phyloP scores from a whole-genome alignment of 2,329 filamentous ascomycete genomes.

The Periconia macrospinosa region DNA sequence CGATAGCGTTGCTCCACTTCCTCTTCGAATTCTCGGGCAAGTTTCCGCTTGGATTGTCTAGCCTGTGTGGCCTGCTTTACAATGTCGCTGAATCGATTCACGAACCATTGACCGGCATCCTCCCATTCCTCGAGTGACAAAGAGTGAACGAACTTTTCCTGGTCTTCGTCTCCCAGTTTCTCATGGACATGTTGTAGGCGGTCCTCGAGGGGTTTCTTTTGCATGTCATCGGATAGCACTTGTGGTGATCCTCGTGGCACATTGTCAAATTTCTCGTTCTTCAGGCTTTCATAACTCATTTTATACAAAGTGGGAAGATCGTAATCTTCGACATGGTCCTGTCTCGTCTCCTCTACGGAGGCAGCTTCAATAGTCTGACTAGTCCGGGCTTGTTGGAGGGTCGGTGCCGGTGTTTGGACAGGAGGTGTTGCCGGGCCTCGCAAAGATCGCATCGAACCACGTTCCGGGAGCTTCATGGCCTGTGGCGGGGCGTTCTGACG shows the following conservation, averaged over 20 bases:
- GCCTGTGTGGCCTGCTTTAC: slow-evolving; percentile 55
- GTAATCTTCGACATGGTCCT: slow-evolving; percentile 47
- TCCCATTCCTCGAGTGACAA: slow-evolving; percentile 62
- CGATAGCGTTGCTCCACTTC: slow-evolving; percentile 59
- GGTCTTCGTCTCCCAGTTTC: slow-evolving; percentile 35
- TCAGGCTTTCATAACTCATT: slow-evolving; percentile 54
- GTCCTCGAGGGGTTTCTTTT: slow-evolving; percentile 29
- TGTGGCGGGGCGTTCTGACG: background rate
- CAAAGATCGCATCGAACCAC: background rate
- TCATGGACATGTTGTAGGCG: slow-evolving; percentile 30
- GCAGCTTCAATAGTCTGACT: background rate
- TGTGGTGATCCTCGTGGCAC: slow-evolving; percentile 21
- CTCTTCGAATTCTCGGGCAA: slow-evolving; percentile 57
- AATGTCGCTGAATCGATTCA: slow-evolving; percentile 57
- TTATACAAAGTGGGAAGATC: slow-evolving; percentile 46
- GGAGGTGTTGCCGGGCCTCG: background rate
- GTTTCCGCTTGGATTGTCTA: slow-evolving; percentile 56
- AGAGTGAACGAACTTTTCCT: slow-evolving; percentile 54
- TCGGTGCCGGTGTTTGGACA: background rate
- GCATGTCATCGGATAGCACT: slow-evolving; percentile 26
- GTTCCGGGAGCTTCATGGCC: background rate
- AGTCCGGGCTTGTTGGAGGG: background rate
- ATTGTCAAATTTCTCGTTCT: slow-evolving; percentile 53
- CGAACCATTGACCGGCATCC: slow-evolving; percentile 63
- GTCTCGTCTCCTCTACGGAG: slow-evolving; percentile 12